phyloP scores from a whole-genome alignment of 1,284 basidiomycete genomes.

The Sporisorium exsertum region DNA sequence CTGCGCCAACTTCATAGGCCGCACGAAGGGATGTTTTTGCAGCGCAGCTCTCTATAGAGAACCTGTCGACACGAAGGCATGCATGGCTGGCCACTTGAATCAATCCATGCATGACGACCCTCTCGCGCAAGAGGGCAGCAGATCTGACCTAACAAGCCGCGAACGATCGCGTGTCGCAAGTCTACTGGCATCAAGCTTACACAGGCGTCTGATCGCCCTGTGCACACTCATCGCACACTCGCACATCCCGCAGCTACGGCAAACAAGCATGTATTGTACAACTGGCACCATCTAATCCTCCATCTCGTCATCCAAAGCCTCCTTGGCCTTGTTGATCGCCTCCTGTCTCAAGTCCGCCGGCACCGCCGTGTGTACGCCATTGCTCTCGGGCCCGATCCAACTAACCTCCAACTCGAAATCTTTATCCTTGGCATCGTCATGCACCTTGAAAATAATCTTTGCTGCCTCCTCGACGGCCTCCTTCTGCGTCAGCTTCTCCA shows the following conservation, averaged over 20 bases:
- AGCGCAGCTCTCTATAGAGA: too few species aligned
- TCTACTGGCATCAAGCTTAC: too few species aligned
- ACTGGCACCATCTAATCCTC: constrained; percentile 73
- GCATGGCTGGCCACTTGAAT: too few species aligned
- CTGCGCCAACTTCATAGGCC: too few species aligned
- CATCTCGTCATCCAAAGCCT: constrained; percentile 84
- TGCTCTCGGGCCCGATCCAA: constrained; percentile 91
- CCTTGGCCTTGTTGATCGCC: constrained; percentile 89
- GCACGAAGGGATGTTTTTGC: too few species aligned
- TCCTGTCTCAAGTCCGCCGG: constrained; percentile 84
- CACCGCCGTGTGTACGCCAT: constrained; percentile 82
- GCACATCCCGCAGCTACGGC: background rate
- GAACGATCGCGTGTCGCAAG: too few species aligned
- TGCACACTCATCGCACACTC: background rate
- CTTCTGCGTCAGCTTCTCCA: constrained; percentile 77
- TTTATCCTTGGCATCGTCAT: constrained; percentile 97
- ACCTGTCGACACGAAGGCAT: too few species aligned
- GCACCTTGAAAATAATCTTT: constrained; percentile 85
- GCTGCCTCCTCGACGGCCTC: constrained; percentile 67
- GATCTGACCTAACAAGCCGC: too few species aligned
- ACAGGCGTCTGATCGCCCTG: background rate
- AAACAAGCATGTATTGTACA: background rate
- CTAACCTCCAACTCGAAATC: constrained; percentile 98
- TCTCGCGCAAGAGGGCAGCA: too few species aligned
- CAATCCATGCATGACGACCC: too few species aligned